Conservation (phyloP, 2,329 filamentous ascomycete genomes). For the Aureobasidium sp. region DNA sequence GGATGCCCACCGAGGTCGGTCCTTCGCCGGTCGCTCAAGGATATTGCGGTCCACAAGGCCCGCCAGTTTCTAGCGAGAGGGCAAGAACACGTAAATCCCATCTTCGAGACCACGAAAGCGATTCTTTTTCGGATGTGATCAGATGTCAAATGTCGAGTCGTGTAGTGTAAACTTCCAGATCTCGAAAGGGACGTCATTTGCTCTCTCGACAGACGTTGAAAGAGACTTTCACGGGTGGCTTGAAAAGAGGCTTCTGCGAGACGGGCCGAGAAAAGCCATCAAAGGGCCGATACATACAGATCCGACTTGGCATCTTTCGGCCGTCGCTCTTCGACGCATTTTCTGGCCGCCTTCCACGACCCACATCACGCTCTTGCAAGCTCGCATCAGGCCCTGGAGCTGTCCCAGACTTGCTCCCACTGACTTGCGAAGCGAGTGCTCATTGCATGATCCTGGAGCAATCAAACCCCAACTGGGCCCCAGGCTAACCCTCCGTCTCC, state of each 20-base stretch:
- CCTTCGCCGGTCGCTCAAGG: conserved; percentile 4
- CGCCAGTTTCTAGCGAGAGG: neutral
- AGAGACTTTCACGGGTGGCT: conserved; percentile 8
- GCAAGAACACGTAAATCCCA: neutral
- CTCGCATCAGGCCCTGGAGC: conserved; percentile 1
- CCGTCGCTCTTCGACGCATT: conserved; percentile 4
- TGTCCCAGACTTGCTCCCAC: conserved; percentile 5
- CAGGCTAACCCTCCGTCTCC: conserved; percentile 3
- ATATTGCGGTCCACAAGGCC: neutral
- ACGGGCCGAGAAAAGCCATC: conserved; percentile 11
- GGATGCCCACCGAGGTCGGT: conserved; percentile 6
- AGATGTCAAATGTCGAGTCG: neutral
- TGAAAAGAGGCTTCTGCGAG: conserved; percentile 1
- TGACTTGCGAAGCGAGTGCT: neutral
- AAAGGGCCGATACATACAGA: conserved; percentile 4
- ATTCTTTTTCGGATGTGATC: neutral
- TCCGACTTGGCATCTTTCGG: neutral
- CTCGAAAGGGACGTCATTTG: neutral
- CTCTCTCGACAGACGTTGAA: neutral
- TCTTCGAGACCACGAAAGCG: neutral
- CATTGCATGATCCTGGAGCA: conserved; percentile 3
- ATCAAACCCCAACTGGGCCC: conserved; percentile 10
- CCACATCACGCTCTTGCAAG: neutral
- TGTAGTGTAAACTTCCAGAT: neutral
- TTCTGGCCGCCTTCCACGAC: conserved; percentile 9